phyloP scores from a whole-genome alignment of 2,329 filamentous ascomycete genomes.

The Epichloe amarillans region DNA sequence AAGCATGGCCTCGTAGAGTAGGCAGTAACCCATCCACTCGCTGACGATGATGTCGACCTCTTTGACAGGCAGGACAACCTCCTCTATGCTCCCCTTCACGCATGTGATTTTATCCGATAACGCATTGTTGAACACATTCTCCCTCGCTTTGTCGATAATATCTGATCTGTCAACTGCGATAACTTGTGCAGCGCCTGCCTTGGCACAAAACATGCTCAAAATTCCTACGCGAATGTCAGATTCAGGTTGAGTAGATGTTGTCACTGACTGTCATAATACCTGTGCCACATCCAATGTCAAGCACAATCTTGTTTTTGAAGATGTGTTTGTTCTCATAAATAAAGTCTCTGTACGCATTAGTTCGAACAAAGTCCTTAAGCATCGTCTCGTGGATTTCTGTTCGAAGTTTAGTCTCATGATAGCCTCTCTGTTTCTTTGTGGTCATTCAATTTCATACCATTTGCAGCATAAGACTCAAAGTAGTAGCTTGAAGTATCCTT shows the following conservation, averaged over 20 bases:
- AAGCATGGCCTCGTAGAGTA: slow-evolving; percentile 92
- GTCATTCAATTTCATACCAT: slow-evolving; percentile 32
- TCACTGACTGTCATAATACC: slow-evolving; percentile 22
- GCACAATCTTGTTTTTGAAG: slow-evolving; percentile 72
- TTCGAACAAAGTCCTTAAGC: slow-evolving; percentile 81
- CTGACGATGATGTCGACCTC: slow-evolving; percentile 90
- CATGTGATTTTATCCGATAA: slow-evolving; percentile 64
- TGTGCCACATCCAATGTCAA: slow-evolving; percentile 81
- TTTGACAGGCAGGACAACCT: slow-evolving; percentile 62
- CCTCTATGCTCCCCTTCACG: slow-evolving; percentile 76
- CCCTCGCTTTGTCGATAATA: slow-evolving; percentile 75
- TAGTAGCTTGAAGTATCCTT: slow-evolving; percentile 30
- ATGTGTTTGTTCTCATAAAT: slow-evolving; percentile 84
- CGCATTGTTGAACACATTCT: slow-evolving; percentile 73
- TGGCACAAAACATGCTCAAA: slow-evolving; percentile 86
- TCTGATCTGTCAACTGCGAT: slow-evolving; percentile 86
- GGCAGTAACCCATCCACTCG: slow-evolving; percentile 95
- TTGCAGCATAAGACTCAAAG: slow-evolving; percentile 48
- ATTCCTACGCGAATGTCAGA: slow-evolving; percentile 42
- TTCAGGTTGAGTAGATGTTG: not conserved
- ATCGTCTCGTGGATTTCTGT: slow-evolving; percentile 87
- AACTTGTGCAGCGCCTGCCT: slow-evolving; percentile 73
- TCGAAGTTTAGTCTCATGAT: not conserved
- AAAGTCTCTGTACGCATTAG: slow-evolving; percentile 86
- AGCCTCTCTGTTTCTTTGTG: not conserved